Base-by-base conservation (phyloP, 192 early-diverging fungal genomes). In the Chytriomyces sp. region DNA sequence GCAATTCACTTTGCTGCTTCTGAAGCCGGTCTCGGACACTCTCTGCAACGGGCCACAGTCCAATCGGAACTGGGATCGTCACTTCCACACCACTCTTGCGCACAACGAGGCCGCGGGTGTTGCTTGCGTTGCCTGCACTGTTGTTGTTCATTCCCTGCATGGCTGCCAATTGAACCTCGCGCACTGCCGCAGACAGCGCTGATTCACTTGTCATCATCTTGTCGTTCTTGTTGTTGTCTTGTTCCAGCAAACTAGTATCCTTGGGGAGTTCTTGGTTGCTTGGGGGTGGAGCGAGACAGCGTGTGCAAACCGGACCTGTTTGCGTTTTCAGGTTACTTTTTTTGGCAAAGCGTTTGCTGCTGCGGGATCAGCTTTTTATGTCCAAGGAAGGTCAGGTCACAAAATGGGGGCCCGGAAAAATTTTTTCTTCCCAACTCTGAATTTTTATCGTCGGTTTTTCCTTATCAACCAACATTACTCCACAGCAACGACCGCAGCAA, bases 31-130 rank as follows among this genome's bases (percentile, higher is more conserved):
- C 35, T 47, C 91, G 88, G 73, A 95, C 81, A 68, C 91, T 90
- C 82, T 97, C 95, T 70, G 95, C 95, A 35, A 90, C 87, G 2
- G 93, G 92, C 95, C 95, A 97, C 75, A 93, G 89, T 81, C 91
- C 86, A 65, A 91, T 87, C 75, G 94, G 93, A 24, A 97, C 89
- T 47, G 93, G 83, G 65, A 97, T 89, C 20, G 93, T 89, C 72
- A 95, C 85, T 81, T 97, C 93, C 7, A 90, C 88, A 43, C 90
- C 86, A 71, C 87, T 88, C 79, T 93, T 91, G 86, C 92, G 93
- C 82, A 95, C 83, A 70, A 89, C 84, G 53, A 96, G 87, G 67
- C 92, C 91, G 75, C 94, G 75, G 75, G 45, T 57, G 53, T 57
- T 57, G 53, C 16, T 57, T 20, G 13, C 16, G 16, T 13, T 20